phyloP scores from a whole-genome alignment of 2,329 filamentous ascomycete genomes.

The Sporothrix brasiliensis region DNA sequence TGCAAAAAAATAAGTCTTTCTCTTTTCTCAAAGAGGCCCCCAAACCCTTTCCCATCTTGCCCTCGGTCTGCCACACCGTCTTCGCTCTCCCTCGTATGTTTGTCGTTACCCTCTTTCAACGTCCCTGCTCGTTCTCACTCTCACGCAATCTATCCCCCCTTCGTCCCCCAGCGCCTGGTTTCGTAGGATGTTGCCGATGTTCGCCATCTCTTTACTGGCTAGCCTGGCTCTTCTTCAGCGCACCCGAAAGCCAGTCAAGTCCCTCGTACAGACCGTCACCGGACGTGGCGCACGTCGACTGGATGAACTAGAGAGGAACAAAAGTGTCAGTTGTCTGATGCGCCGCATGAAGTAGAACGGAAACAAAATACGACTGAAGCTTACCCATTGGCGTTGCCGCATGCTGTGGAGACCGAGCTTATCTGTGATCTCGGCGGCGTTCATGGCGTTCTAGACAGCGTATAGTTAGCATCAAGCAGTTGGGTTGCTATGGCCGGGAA shows the following conservation, averaged over 20 bases:
- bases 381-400: conserved; percentile 98
- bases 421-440: conserved; percentile 99
- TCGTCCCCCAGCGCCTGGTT: background rate
- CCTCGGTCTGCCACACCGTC: conserved; percentile 6
- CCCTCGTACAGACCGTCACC: conserved; percentile 81
- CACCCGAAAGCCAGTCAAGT: conserved; percentile 78
- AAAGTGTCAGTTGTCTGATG: conserved; percentile 85
- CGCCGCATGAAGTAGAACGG: conserved; percentile 70
- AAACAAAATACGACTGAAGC: conserved; percentile 44
- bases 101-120: background rate
- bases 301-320: conserved; percentile 76
- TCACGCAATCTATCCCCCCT: background rate
- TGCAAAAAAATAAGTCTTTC: conserved; percentile 30
- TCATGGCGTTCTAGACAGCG: conserved; percentile 87
- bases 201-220: conserved; percentile 31
- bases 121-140: background rate
- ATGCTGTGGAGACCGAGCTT: conserved; percentile 99
- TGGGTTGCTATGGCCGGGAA: background rate
- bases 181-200: conserved; percentile 11
- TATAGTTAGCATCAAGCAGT: conserved; percentile 12
- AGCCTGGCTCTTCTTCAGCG: conserved; percentile 67
- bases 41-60: background rate
- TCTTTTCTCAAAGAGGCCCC: conserved; percentile 12
- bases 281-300: conserved; percentile 82
- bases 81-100: conserved; percentile 18